Evolutionary conservation across 1,139 yeast genomes (phyloP), one percentile per base, ranked within the genome.

Genomic region (Blastobotrys raffinosifermentans): DNA sequence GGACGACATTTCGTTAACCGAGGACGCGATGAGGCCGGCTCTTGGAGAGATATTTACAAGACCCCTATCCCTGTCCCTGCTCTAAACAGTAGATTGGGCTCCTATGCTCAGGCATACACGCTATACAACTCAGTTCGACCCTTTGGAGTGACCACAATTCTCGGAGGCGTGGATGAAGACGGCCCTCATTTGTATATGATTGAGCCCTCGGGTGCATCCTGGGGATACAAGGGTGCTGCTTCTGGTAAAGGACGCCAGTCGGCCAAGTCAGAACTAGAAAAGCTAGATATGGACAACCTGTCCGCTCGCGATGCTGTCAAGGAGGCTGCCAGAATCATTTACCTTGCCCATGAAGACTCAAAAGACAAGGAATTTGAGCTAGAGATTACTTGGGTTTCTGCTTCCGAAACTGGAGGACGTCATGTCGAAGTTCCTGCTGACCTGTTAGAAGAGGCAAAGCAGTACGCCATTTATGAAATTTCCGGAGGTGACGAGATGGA

Each of bases 211-310:
- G 98, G 99, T 44, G 72, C 87, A 1, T 84, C 80, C 57, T 91
- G 98, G 97, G 99, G 99, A 32, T 93, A 91, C 64, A 73, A 75
- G 38, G 98, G 96, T 40, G 95, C 96, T 34, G 98, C 98, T 23
- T 78, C 96, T 4, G 99, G 99, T 45, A 93, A 91, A 62, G 98
- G 98, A 32, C 79, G 97, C 61, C 98, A 91, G 64, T 76, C 86
- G 18, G 98, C 98, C 41, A 89, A 87, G 64, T 83, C 91, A 15
- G 98, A 93, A 64, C 73, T 93, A 53, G 99, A 93, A 63, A 93
- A 91, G 62, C 70, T 93, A 51, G 83, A 87, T 48, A 69, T 77
- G 46, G 81, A 77, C 38, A 74, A 72, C 46, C 66, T 93, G 49
- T 67, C 80, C 2, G 84, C 80, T 7, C 73, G 66, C 48, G 94